Percentiles rank a stretch among this genome's conserved stretches.
Conservation (phyloP, 345 rosid species). For the Syzygium aromaticum region DNA sequence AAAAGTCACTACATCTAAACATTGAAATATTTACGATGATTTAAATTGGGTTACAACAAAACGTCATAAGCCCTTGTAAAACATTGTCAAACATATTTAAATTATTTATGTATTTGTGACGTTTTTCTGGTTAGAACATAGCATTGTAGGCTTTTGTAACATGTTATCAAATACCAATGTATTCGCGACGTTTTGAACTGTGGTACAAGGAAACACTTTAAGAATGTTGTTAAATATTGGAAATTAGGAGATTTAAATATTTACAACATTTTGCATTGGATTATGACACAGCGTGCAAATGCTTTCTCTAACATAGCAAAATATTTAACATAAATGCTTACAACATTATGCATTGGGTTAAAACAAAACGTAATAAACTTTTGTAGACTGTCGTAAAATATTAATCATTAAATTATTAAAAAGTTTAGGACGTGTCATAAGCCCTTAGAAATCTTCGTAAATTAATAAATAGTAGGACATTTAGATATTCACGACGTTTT, state of each 20-base stretch:
- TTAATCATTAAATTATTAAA: too few species aligned
- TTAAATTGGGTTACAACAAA: not conserved
- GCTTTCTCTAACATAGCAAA: not conserved
- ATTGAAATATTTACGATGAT: too few species aligned
- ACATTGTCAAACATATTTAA: too few species aligned
- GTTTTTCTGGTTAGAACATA: not conserved
- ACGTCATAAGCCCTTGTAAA: too few species aligned
- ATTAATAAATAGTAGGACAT: too few species aligned
- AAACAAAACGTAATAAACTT: not conserved
- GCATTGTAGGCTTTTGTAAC: not conserved
- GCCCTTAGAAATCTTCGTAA: not conserved
- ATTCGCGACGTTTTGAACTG: not conserved
- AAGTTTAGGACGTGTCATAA: not conserved
- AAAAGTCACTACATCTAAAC: not conserved
- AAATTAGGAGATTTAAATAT: not conserved
- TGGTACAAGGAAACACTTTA: not conserved
- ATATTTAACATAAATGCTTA: too few species aligned
- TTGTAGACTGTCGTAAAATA: too few species aligned
- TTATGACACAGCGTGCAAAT: not conserved
- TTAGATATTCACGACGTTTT: too few species aligned
- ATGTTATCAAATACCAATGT: not conserved
- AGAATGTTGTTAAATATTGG: not conserved
- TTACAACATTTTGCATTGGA: not conserved
- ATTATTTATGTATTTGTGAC: not conserved
- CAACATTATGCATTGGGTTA: not conserved